Percentiles rank a stretch among this genome's conserved stretches.
Conservation (phyloP, 305 asterid species). For the Solanum hybrid region DNA sequence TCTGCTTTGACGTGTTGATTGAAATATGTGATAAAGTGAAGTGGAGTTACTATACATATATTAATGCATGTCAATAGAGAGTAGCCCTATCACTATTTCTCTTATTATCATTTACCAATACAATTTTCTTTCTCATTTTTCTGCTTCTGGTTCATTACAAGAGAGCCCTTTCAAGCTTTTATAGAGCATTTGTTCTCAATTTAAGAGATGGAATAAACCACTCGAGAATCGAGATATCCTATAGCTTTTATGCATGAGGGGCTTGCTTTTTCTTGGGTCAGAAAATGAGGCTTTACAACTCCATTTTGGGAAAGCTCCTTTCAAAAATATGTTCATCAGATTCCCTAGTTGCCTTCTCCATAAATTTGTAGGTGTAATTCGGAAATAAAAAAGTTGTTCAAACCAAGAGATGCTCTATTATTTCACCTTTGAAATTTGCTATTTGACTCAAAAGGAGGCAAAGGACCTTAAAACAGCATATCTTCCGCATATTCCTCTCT, state of each 20-base stretch:
- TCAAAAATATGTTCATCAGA: background rate
- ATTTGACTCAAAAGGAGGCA: background rate
- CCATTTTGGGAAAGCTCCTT: background rate
- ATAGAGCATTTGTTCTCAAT: background rate
- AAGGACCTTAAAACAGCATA: slow-evolving; percentile 14
- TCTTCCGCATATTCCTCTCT: slow-evolving; percentile 14
- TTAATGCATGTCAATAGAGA: slow-evolving; percentile 40
- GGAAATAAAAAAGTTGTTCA: background rate
- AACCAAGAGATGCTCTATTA: slow-evolving; percentile 12
- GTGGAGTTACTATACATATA: background rate
- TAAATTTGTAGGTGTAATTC: background rate
- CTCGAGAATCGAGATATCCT: slow-evolving; percentile 26
- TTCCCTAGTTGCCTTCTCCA: slow-evolving; percentile 11
- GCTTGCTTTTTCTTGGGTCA: background rate
- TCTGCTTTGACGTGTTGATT: slow-evolving; percentile 47
- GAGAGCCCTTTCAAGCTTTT: background rate
- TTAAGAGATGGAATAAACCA: slow-evolving; percentile 21
- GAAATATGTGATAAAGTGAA: background rate
- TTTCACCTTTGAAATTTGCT: background rate
- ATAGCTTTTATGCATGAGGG: background rate
- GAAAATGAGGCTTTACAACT: background rate
- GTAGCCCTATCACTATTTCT: slow-evolving; percentile 39
- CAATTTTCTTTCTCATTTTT: background rate
- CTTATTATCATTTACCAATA: slow-evolving; percentile 9
- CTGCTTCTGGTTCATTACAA: background rate